Percentiles rank a stretch among this genome's conserved stretches.
Evolutionary conservation across 2,329 filamentous ascomycete species (phyloP).

Genomic region (Aspergillus sp.): DNA sequence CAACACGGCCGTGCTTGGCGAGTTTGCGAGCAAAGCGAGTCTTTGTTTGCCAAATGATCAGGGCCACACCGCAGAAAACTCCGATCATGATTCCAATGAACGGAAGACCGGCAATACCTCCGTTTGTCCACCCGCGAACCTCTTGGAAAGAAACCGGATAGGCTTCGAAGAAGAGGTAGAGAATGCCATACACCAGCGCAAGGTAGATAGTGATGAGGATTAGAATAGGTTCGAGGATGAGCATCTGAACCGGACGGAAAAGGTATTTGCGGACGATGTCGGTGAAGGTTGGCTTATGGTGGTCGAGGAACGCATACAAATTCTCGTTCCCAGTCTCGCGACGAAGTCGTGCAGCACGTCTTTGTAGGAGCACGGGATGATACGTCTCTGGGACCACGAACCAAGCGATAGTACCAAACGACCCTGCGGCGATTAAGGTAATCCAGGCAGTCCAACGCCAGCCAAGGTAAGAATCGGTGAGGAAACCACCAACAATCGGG

Average conservation of each 20-base stretch:
- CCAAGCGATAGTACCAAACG: slow-evolving; percentile 45
- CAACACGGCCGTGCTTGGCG: slow-evolving; percentile 31
- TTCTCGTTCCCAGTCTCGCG: slow-evolving; percentile 48
- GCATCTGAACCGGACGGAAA: slow-evolving; percentile 47
- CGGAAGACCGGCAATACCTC: slow-evolving; percentile 38
- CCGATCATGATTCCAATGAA: slow-evolving; percentile 39
- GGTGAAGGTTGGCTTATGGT: slow-evolving; percentile 38
- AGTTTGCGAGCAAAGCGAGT: slow-evolving; percentile 40
- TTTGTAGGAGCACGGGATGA: slow-evolving; percentile 48
- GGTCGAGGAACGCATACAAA: slow-evolving; percentile 46
- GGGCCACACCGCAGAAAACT: slow-evolving; percentile 33
- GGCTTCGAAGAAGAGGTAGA: slow-evolving; percentile 42
- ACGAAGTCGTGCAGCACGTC: slow-evolving; percentile 49
- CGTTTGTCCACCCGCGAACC: slow-evolving; percentile 37
- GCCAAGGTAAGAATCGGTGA: slow-evolving; percentile 50
- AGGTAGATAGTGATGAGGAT: slow-evolving; percentile 48
- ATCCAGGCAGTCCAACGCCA: slow-evolving; percentile 61
- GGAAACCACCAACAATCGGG: slow-evolving; percentile 52
- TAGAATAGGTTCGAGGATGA: slow-evolving; percentile 51
- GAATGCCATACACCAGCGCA: slow-evolving; percentile 39
- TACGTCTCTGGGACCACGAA: slow-evolving; percentile 55
- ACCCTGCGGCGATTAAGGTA: slow-evolving; percentile 49
- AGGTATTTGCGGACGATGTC: slow-evolving; percentile 48
- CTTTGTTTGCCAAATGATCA: slow-evolving; percentile 42
- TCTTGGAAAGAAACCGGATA: slow-evolving; percentile 43